These are phyloP conservation scores for Durusdinium trenchii DNA, from an alignment of 73 alveolate species.

Conservation along the genomic window DNA sequence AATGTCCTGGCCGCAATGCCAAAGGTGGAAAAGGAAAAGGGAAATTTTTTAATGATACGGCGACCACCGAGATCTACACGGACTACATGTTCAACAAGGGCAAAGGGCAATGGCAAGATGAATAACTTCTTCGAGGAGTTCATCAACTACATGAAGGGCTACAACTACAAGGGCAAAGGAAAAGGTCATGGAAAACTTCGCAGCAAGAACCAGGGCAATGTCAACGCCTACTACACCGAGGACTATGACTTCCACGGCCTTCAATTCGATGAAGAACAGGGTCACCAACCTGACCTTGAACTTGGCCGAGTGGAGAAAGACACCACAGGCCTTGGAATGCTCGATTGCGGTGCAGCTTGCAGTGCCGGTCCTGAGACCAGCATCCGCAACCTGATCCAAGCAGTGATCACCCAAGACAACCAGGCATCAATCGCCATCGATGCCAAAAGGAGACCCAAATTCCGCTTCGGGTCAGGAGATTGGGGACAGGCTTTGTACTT, in stretches of 20 bases:
- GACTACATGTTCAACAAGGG: neutral
- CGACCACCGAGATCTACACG: neutral
- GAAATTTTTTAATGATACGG: neutral
- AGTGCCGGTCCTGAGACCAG: conserved; percentile 30
- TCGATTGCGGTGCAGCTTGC: conserved; percentile 36
- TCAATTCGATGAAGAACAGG: neutral
- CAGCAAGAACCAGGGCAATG: conserved; percentile 32
- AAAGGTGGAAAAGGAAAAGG: neutral
- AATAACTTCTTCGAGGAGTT: neutral
- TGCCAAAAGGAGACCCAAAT: neutral
- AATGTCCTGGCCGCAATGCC: conserved; percentile 13
- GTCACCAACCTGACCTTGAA: neutral
- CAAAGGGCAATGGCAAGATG: neutral
- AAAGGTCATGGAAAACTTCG: neutral
- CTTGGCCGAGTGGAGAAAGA: conserved; percentile 3
- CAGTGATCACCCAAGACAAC: neutral
- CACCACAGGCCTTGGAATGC: neutral
- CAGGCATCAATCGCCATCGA: neutral
- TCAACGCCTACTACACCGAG: conserved; percentile 3
- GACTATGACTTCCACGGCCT: conserved; percentile 30
- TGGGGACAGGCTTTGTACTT: conserved; percentile 20
- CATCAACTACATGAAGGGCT: neutral
- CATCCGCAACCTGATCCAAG: neutral
- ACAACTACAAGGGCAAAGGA: neutral
- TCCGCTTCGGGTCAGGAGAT: neutral